These are phyloP conservation scores for Alternaria sp. DNA, from an alignment of 2,329 filamentous ascomycete genomes.

Conservation along the genomic window DNA sequence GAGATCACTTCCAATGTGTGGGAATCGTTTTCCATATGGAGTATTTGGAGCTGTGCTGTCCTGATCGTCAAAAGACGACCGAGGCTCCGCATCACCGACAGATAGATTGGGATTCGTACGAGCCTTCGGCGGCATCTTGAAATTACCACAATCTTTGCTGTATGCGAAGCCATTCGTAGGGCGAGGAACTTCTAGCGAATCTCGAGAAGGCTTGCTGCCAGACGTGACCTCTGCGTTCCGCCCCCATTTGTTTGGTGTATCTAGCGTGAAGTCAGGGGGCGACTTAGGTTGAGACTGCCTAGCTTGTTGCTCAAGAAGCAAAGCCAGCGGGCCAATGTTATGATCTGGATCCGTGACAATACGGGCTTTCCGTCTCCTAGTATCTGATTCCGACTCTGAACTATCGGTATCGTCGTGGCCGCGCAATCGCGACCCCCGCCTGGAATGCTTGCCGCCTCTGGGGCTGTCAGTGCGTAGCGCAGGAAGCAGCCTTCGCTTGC, in stretches of 20 bases:
- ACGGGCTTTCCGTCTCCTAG: conserved; percentile 60
- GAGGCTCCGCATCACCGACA: conserved; percentile 42
- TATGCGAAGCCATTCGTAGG: conserved; percentile 32
- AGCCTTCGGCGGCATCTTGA: conserved; percentile 35
- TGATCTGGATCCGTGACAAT: conserved; percentile 57
- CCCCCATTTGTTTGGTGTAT: conserved; percentile 55
- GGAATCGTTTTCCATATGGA: conserved; percentile 45
- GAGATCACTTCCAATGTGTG: conserved; percentile 46
- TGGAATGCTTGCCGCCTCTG: conserved; percentile 41
- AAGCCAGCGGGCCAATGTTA: conserved; percentile 58
- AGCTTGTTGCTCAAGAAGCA: conserved; percentile 57
- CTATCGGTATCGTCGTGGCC: conserved; percentile 42
- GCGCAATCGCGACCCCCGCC: conserved; percentile 40
- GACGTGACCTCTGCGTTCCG: conserved; percentile 32
- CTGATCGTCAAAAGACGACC: conserved; percentile 51
- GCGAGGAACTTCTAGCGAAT: conserved; percentile 38
- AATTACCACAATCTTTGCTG: conserved; percentile 26
- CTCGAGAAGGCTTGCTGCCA: conserved; percentile 27
- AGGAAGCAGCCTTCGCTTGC: conserved; percentile 46
- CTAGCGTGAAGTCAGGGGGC: conserved; percentile 53
- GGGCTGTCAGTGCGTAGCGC: conserved; percentile 47
- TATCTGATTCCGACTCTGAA: conserved; percentile 57
- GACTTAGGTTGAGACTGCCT: conserved; percentile 47
- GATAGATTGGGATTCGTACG: conserved; percentile 30
- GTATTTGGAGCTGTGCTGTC: conserved; percentile 53